phyloP scores from a whole-genome alignment of 768 basidiomycete species.

The Tulasnella sp. region DNA sequence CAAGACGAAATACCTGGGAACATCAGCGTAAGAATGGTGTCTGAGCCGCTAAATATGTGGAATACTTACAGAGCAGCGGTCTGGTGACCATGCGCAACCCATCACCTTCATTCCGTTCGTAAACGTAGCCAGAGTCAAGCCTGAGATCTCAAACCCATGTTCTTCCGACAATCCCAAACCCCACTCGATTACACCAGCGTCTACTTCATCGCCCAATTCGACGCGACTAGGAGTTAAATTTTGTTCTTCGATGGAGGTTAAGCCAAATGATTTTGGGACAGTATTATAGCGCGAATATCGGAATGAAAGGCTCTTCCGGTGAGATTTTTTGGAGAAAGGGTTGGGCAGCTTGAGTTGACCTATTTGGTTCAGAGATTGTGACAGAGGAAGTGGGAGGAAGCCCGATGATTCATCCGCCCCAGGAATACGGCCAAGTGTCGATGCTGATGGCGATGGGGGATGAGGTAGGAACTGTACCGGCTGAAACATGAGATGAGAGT shows the following conservation, averaged over 20 bases:
- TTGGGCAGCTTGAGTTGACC: slow-evolving; percentile 41
- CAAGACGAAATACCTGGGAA: slow-evolving; percentile 6
- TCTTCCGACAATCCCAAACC: slow-evolving; percentile 24
- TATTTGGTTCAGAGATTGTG: slow-evolving; percentile 4
- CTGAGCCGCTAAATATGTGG: not conserved
- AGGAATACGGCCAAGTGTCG: not conserved
- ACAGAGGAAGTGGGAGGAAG: not conserved
- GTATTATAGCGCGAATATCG: slow-evolving; percentile 11
- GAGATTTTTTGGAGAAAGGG: slow-evolving; percentile 43
- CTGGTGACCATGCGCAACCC: slow-evolving; percentile 8
- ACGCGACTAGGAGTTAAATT: slow-evolving; percentile 28
- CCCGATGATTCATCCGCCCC: not conserved
- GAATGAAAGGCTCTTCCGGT: slow-evolving; percentile 2
- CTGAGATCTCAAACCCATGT: not conserved
- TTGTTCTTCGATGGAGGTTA: slow-evolving; percentile 29
- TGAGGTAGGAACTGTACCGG: slow-evolving; percentile 10
- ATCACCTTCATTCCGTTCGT: not conserved
- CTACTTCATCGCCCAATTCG: slow-evolving; percentile 31
- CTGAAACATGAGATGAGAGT: slow-evolving; percentile 4
- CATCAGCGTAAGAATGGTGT: not conserved
- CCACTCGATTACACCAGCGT: slow-evolving; percentile 32
- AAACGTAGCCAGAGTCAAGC: not conserved
- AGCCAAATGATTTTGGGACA: slow-evolving; percentile 40
- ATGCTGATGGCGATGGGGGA: slow-evolving; percentile 12
- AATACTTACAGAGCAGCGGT: not conserved